Evolutionary conservation across 768 basidiomycete genomes (phyloP), one percentile per base, ranked within the genome.

Genomic region (Leccinum rimulosum): DNA sequence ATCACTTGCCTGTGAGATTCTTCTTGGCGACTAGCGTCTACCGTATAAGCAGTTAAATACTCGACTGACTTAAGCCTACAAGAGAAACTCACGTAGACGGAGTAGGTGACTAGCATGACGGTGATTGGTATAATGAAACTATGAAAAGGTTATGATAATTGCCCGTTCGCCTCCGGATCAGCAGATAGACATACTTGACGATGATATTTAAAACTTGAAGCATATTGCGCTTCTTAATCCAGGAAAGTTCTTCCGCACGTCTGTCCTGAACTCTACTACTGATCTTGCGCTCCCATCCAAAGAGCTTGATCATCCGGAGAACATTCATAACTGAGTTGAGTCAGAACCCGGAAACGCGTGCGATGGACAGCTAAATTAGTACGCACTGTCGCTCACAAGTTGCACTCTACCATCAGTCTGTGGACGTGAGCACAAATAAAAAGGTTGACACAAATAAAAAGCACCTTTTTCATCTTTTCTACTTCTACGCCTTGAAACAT

Each of bases 281-380:
- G 66, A 87, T 80, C 52, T 82, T 79, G 60, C 79, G 78, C 77
- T 86, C 80, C 80, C 88, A 82, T 14, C 79, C 88, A 63, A 91
- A 89, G 43, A 89, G 73, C 69, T 90, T 89, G 68, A 88, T 76
- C 83, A 88, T 87, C 14, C 86, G 80, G 19, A 87, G 71, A 25
- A 83, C 79, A 55, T 79, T 80, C 66, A 85, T 75, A 8, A 75
- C 84, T 84, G 9, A 25, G 14, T 35, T 10, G 45, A 52, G 47
- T 63, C 30, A 56, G 50, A 15, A 50, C 50, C 12, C 30, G 14
- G 17, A 3, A 35, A 5, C 12, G n/a, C 10, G 3, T 31, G 27
- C 12, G 9, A 51, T 8, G 38, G 43, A 50, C 17, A 52, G 50
- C 27, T 49, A 51, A 33, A 66, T 61, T 9, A 2, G 64, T 60